Base-by-base conservation (phyloP, 495 filamentous ascomycete species). In the Hypoxylon perforatum region DNA sequence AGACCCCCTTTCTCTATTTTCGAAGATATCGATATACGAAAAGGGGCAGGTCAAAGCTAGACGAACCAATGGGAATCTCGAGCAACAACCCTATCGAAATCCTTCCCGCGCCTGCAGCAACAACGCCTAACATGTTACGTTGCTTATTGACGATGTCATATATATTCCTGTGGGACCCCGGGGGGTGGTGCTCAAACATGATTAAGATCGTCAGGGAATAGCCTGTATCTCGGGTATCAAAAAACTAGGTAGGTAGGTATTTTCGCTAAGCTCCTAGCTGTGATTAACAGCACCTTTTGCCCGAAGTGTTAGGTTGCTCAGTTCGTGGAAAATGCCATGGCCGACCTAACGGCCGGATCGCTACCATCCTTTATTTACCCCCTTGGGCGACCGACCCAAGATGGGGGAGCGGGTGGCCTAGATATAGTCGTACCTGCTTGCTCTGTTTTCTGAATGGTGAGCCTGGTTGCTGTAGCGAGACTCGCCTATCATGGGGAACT, bases 81-180 rank as follows among this genome's bases (percentile, higher is more conserved):
- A 21, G 14, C n/a, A 64, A 21, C 4, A 8, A 38, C 38, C 49
- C 36, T 63, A 63, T 60, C 50, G 45, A 60, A n/a, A 41, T 47
- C 21, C 23, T 61, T 63, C 60, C 38, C 60, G 55, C 45, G 36
- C 22, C 22, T 57, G 65, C 65, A 63, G 36, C 23, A 46, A 41
- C 3, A 25, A 51, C 25, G 15, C 21, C 41, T 45, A 63, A 44
- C 54, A 68, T 63, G 49, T 45, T 60, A 69, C 65, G 60, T 63
- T 69, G 59, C 65, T 63, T 63, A 60, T 60, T 50, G 54, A 60
- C 49, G 50, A 56, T 60, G 25, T n/a, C 60, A 63, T 69, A 69
- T 69, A 69, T 69, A 63, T 52, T 54, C 60, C 60, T 57, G 60
- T 69, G 65, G 38, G 50, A 33, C 55, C 55, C 25, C 3, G 25